Evolutionary conservation across 306 rosid species (phyloP).

Genomic region (Coriaria nepalensis): DNA sequence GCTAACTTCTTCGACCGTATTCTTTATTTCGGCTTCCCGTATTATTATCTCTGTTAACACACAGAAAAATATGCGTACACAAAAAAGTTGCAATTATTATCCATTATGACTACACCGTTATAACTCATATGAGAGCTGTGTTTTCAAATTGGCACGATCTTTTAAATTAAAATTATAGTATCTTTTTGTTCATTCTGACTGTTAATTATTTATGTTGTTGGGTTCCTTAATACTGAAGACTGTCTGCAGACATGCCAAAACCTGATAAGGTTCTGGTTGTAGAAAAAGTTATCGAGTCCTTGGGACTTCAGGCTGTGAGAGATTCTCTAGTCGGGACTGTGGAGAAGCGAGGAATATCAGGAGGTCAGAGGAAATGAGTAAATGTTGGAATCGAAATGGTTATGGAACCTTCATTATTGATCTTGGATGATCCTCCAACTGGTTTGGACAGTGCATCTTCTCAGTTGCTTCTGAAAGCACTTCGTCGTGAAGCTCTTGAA

Average conservation of each 20-base stretch:
- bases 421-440: slow-evolving; percentile 76
- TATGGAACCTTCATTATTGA: slow-evolving; percentile 74
- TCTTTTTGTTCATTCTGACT: slow-evolving; percentile 10
- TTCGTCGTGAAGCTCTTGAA: slow-evolving; percentile 70
- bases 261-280: slow-evolving; percentile 76
- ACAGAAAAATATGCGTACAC: no score
- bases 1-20: background rate
- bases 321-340: slow-evolving; percentile 78
- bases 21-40: no score
- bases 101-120: background rate
- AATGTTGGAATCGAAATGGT: slow-evolving; percentile 86
- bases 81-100: no score
- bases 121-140: slow-evolving; percentile 1
- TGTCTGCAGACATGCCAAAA: slow-evolving; percentile 65
- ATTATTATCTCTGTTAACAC: no score
- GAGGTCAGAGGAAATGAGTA: slow-evolving; percentile 73
- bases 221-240: slow-evolving; percentile 26
- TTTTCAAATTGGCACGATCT: background rate
- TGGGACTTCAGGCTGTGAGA: slow-evolving; percentile 69
- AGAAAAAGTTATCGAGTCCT: slow-evolving; percentile 71
- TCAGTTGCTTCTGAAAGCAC: slow-evolving; percentile 55
- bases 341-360: slow-evolving; percentile 68
- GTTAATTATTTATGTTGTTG: slow-evolving; percentile 18
- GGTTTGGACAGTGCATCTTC: slow-evolving; percentile 82
- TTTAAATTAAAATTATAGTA: slow-evolving; percentile 1